phyloP scores from a whole-genome alignment of 257 asterid genomes.

The Asclepias syriaca region DNA sequence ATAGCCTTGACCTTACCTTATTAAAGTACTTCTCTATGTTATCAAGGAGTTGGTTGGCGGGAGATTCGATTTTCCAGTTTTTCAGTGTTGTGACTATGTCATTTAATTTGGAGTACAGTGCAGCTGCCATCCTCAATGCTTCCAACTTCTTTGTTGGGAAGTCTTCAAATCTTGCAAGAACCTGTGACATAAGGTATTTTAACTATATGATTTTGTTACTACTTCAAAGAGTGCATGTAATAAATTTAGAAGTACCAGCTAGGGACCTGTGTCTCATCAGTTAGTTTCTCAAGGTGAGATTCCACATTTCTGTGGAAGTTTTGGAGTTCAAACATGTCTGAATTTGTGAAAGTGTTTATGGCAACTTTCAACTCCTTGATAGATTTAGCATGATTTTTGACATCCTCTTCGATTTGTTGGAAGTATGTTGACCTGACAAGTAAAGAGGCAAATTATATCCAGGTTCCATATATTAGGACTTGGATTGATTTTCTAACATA shows the following conservation, averaged over 20 bases:
- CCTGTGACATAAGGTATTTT: slow-evolving; percentile 28
- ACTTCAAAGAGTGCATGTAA: background rate
- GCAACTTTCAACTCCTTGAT: slow-evolving; percentile 48
- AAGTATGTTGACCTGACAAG: slow-evolving; percentile 77
- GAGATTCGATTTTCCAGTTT: slow-evolving; percentile 51
- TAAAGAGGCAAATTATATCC: background rate
- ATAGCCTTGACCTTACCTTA: slow-evolving; percentile 39
- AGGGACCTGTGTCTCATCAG: slow-evolving; percentile 74
- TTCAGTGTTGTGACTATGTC: slow-evolving; percentile 38
- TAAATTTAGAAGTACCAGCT: background rate
- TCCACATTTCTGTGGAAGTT: slow-evolving; percentile 61
- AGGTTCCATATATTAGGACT: background rate
- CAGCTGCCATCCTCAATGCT: slow-evolving; percentile 70
- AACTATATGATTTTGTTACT: background rate
- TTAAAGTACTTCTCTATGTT: slow-evolving; percentile 71
- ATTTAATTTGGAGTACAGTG: slow-evolving; percentile 58
- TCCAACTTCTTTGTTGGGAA: slow-evolving; percentile 79
- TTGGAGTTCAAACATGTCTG: slow-evolving; percentile 72
- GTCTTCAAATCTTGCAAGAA: slow-evolving; percentile 79
- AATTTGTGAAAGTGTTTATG: slow-evolving; percentile 51
- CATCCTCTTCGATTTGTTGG: slow-evolving; percentile 83
- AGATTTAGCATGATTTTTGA: slow-evolving; percentile 40
- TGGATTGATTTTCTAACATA: background rate
- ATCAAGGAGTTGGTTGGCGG: slow-evolving; percentile 54
- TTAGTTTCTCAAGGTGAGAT: slow-evolving; percentile 70